These are phyloP conservation scores for Calamus simplicifolius DNA, from an alignment of 176 grass and related monocot species.

Conservation along the genomic window DNA sequence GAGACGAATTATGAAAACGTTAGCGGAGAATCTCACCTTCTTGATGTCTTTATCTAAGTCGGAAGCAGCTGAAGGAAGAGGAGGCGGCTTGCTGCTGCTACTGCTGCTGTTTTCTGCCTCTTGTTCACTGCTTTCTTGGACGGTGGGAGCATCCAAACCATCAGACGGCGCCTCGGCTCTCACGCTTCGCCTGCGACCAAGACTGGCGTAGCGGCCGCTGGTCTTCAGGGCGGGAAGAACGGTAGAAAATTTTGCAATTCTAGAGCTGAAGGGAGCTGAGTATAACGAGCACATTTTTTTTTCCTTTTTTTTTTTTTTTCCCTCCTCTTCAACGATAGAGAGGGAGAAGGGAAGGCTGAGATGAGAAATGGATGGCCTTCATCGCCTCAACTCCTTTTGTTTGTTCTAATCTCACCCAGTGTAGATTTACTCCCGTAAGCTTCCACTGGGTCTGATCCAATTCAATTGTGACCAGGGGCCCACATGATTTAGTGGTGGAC, in stretches of 20 bases:
- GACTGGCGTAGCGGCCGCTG: conserved; percentile 7
- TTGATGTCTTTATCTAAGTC: conserved; percentile 81
- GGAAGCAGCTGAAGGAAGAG: conserved; percentile 24
- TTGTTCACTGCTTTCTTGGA: conserved; percentile 11
- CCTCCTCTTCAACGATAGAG: not conserved
- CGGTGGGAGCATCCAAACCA: conserved; percentile 24
- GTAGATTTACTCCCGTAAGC: too few relatives aligned
- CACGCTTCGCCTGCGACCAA: conserved; percentile 8
- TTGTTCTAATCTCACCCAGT: too few relatives aligned
- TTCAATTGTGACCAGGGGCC: too few relatives aligned
- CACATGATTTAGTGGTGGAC: too few relatives aligned
- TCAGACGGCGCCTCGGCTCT: conserved; percentile 27
- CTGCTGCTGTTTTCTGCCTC: not conserved
- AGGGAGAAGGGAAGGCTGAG: not conserved
- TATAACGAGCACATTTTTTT: conserved; percentile 12
- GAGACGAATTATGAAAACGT: not conserved
- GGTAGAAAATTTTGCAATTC: not conserved
- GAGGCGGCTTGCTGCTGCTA: not conserved
- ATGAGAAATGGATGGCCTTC: conserved; percentile 38
- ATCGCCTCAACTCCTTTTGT: too few relatives aligned
- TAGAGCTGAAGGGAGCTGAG: conserved; percentile 14
- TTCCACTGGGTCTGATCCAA: too few relatives aligned
- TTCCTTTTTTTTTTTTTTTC: too few relatives aligned
- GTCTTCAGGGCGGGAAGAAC: conserved; percentile 19
- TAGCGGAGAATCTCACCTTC: conserved; percentile 39